Evolutionary conservation across 441 rosid species (phyloP).

Genomic region (Croton laevigatus): DNA sequence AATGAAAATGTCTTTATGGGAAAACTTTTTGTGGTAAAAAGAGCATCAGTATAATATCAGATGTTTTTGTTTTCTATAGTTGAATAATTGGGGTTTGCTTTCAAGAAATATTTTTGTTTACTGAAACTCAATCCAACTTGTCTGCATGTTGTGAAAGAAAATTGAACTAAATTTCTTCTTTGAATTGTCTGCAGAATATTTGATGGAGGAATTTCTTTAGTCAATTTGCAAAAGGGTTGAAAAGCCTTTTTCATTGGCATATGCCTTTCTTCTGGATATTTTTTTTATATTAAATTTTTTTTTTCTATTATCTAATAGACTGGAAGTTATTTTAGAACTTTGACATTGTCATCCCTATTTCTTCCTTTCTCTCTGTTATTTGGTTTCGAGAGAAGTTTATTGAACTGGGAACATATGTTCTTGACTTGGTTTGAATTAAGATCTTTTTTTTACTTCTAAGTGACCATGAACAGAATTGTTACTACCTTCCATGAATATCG

Average conservation of each 20-base stretch:
- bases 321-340: background rate
- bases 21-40: background rate
- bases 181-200: background rate
- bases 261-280: background rate
- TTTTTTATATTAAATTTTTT: background rate
- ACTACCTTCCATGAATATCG: background rate
- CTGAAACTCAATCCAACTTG: background rate
- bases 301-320: no score
- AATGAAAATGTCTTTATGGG: background rate
- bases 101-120: background rate
- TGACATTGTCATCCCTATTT: background rate
- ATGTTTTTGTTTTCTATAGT: background rate
- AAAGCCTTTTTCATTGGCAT: background rate
- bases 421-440: background rate
- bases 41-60: background rate
- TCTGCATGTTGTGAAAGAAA: no score
- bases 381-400: background rate
- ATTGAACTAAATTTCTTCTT: no score
- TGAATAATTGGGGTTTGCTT: background rate
- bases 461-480: background rate
- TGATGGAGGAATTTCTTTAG: background rate
- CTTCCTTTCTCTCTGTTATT: background rate
- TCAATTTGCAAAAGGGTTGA: background rate
- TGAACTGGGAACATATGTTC: background rate
- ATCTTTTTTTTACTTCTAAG: background rate